Evolutionary conservation across 75 land plant genomes (phyloP).

Genomic region (Picea sitchensis): DNA sequence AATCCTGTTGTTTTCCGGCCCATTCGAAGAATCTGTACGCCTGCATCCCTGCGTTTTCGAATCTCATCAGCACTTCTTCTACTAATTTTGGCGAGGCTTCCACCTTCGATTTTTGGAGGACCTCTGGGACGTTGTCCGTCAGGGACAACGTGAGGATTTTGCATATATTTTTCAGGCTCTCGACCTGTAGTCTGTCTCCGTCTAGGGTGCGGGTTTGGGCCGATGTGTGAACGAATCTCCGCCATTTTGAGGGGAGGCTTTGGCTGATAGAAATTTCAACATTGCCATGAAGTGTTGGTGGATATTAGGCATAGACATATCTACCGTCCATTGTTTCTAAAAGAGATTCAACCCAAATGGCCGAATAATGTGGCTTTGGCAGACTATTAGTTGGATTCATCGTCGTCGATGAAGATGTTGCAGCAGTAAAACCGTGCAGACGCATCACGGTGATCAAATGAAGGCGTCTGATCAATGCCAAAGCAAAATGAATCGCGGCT

Average conservation of each 20-base stretch:
- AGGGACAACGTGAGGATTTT: conserved; percentile 49
- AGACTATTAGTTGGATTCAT: too few relatives aligned
- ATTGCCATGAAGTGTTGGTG: neutral
- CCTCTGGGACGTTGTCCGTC: conserved; percentile 26
- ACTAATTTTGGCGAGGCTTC: conserved; percentile 30
- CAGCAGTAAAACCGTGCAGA: too few relatives aligned
- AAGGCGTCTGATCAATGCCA: too few relatives aligned
- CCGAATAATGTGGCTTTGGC: too few relatives aligned
- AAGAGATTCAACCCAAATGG: too few relatives aligned
- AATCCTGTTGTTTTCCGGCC: conserved; percentile 55
- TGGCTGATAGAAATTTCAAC: neutral
- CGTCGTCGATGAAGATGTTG: too few relatives aligned
- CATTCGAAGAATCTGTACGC: conserved; percentile 60
- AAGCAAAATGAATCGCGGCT: too few relatives aligned
- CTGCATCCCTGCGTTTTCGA: conserved; percentile 61
- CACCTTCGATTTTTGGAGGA: conserved; percentile 37
- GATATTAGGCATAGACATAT: too few relatives aligned
- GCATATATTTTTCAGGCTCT: conserved; percentile 23
- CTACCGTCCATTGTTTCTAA: too few relatives aligned
- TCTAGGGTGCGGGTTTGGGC: neutral
- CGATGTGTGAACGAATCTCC: neutral
- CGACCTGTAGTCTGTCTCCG: neutral
- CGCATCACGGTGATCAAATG: too few relatives aligned
- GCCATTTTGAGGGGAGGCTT: neutral
- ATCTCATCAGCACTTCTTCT: conserved; percentile 39